Base-by-base conservation (phyloP, 2,329 filamentous ascomycete species). In the Curvularia sp. region DNA sequence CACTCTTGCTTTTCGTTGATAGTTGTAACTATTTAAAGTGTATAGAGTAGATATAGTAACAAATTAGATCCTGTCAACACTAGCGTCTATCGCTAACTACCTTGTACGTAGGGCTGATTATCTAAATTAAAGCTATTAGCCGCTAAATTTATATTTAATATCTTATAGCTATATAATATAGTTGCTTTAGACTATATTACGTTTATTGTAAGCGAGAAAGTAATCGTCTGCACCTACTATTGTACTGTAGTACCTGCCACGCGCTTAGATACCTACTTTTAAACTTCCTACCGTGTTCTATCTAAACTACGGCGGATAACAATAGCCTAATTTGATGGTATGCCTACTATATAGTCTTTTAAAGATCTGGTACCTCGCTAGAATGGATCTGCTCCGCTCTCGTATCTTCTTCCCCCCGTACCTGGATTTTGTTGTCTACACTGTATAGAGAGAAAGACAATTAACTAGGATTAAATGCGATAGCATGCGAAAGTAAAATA, bases 161-260 rank as follows among this genome's bases (percentile, higher is more conserved):
- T n/a, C n/a, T n/a, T n/a, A n/a, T n/a, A n/a, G n/a, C n/a, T n/a
- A n/a, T n/a, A n/a, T n/a, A n/a, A n/a, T n/a, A n/a, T n/a, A n/a
- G n/a, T n/a, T n/a, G n/a, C n/a, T n/a, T n/a, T 60, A 63, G 57
- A 63, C 38, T 60, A 57, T 35, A 24, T 60, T 42, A 62, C 43
- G 9, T 60, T 58, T n/a, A 30, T 57, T 24, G 43, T 39, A 44
- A 60, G 41, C 50, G 31, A 57, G 41, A 56, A 50, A 51, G 47
- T 57, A 41, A 57, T 57, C 44, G 49, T 60, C 44, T 60, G 35
- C 31, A 57, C 44, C 4, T 31, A 0, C n/a, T 60, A 18, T 43
- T 47, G 12, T 2, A 54, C 42, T 20, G 50, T 47, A 47, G 58
- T 60, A 54, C 53, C 53, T 50, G 8, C 7, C 8, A 35, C 31